phyloP scores from a whole-genome alignment of 768 basidiomycete species.

The Mycena leptocephala region DNA sequence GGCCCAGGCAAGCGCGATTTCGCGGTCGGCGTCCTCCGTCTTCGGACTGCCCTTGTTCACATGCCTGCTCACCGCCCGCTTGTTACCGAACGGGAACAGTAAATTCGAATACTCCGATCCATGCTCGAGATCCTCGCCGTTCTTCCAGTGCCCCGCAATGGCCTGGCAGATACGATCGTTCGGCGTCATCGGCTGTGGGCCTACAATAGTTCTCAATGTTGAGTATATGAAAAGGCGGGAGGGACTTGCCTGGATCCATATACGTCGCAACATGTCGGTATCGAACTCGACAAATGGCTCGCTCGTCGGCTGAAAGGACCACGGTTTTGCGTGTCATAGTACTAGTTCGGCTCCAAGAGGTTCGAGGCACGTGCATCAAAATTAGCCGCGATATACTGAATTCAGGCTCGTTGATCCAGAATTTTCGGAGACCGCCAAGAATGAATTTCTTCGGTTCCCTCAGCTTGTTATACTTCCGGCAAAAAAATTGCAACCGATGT shows the following conservation, averaged over 20 bases:
- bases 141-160: slow-evolving; percentile 22
- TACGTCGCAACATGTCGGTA: slow-evolving; percentile 29
- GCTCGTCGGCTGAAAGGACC: slow-evolving; percentile 3
- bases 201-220: neutral
- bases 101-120: slow-evolving; percentile 14
- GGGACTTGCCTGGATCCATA: slow-evolving; percentile 24
- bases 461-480: too few relatives aligned
- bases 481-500: too few relatives aligned
- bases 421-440: too few relatives aligned
- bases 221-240: neutral
- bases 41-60: slow-evolving; percentile 17
- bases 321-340: slow-evolving; percentile 23
- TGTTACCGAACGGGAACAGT: slow-evolving; percentile 30
- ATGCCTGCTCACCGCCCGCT: slow-evolving; percentile 26
- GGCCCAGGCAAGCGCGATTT: slow-evolving; percentile 19
- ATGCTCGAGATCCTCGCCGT: slow-evolving; percentile 13
- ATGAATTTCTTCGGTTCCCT: too few relatives aligned
- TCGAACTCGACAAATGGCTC: slow-evolving; percentile 30
- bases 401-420: too few relatives aligned
- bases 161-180: slow-evolving; percentile 26
- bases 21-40: slow-evolving; percentile 2
- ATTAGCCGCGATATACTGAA: too few relatives aligned
- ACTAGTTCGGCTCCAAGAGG: neutral
- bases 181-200: slow-evolving; percentile 1
- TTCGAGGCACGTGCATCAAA: neutral